Conservation (phyloP, 805 yeast genomes). For the Lachancea lanzarotensis region DNA sequence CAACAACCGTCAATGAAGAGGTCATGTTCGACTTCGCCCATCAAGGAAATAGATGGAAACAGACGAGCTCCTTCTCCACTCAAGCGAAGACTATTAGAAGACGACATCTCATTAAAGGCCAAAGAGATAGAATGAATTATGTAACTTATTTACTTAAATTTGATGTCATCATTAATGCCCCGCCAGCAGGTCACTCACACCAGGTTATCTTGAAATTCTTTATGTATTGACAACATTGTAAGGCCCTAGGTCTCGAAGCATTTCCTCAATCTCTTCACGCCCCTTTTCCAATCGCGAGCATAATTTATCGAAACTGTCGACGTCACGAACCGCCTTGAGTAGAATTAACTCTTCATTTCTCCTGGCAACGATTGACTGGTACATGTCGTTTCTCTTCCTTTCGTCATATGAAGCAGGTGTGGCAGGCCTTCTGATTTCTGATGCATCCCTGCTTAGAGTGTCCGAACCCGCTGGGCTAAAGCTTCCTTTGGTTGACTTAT, state of each 20-base stretch:
- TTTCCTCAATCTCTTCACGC: conserved; percentile 45
- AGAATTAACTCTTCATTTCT: conserved; percentile 20
- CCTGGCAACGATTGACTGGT: conserved; percentile 29
- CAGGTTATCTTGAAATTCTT: conserved; percentile 1
- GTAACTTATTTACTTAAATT: background rate
- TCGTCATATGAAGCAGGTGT: conserved; percentile 18
- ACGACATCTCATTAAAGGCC: background rate
- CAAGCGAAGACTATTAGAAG: conserved; percentile 5
- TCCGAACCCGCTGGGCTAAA: conserved; percentile 5
- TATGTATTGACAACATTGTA: conserved; percentile 42
- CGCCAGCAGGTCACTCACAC: background rate
- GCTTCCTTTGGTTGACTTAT: conserved; percentile 11
- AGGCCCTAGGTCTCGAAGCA: conserved; percentile 44
- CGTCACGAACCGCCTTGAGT: conserved; percentile 42
- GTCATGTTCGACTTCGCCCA: conserved; percentile 9
- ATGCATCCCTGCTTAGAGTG: conserved; percentile 18
- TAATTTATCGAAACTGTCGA: conserved; percentile 55
- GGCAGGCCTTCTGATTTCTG: conserved; percentile 22
- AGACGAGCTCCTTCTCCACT: conserved; percentile 5
- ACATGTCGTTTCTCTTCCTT: conserved; percentile 17
- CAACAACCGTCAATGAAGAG: background rate
- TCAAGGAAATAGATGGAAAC: conserved; percentile 8
- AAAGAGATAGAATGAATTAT: background rate
- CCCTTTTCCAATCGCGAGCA: conserved; percentile 63
- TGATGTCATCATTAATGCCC: background rate